Evolutionary conservation across 129 eudicot genomes (phyloP).

Genomic region (Glebionis coronaria): DNA sequence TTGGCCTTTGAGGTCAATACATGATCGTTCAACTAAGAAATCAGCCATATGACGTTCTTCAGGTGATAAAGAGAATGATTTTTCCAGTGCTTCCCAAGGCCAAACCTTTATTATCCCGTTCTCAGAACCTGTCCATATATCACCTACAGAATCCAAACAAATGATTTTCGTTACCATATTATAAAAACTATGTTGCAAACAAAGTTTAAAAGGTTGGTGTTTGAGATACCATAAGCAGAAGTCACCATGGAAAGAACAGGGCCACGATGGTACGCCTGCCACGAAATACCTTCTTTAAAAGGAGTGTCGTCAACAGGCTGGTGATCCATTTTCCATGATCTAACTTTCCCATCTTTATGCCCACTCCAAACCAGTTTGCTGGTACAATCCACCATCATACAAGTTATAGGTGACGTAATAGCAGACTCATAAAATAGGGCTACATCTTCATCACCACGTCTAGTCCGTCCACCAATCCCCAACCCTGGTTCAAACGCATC

Average conservation of each 20-base stretch:
- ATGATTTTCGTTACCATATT: neutral
- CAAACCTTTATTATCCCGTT: constrained; percentile 80
- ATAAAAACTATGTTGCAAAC: neutral
- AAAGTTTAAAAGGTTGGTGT: too few species aligned
- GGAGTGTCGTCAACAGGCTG: constrained; percentile 37
- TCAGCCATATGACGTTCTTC: constrained; percentile 99
- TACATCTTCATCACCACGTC: constrained; percentile 89
- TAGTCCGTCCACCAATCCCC: constrained; percentile 63
- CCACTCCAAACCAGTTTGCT: constrained; percentile 91
- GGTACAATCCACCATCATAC: constrained; percentile 72
- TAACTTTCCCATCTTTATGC: constrained; percentile 89
- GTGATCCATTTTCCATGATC: constrained; percentile 92
- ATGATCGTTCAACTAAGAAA: constrained; percentile 80
- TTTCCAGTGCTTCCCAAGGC: constrained; percentile 94
- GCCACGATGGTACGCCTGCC: constrained; percentile 89
- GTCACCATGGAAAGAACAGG: constrained; percentile 69
- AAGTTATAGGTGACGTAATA: constrained; percentile 64
- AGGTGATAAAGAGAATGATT: constrained; percentile 80
- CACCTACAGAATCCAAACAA: constrained; percentile 53
- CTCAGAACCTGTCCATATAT: constrained; percentile 89
- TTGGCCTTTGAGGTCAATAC: constrained; percentile 80
- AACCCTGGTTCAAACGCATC: constrained; percentile 69
- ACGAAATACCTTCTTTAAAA: constrained; percentile 75
- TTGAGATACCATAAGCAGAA: constrained; percentile 70
- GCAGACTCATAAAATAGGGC: constrained; percentile 83